Percentiles rank a stretch among this genome's conserved stretches.
Conservation (phyloP, 1,139 yeast genomes). For the Kodamaea arcana region DNA sequence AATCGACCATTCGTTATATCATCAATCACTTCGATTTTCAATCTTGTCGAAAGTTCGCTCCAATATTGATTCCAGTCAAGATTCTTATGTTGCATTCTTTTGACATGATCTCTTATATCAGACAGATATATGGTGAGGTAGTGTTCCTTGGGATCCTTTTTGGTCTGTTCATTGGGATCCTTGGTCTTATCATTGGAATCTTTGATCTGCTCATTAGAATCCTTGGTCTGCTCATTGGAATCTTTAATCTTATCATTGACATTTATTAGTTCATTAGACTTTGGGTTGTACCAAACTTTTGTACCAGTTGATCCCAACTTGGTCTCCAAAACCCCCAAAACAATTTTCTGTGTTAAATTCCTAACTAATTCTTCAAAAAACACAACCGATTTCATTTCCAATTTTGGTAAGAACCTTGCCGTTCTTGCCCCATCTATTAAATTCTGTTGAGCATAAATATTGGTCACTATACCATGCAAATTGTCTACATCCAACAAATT, state of each 20-base stretch:
- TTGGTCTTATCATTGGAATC: conserved; percentile 1
- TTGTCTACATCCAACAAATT: conserved; percentile 6
- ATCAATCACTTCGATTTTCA: conserved; percentile 9
- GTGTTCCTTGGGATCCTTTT: neutral
- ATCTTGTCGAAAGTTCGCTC: conserved; percentile 7
- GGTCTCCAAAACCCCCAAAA: conserved; percentile 7
- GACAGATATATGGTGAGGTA: neutral
- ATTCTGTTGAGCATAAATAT: conserved; percentile 7
- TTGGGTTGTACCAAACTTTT: too few species aligned
- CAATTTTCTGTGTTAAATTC: conserved; percentile 6
- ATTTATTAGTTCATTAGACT: too few species aligned
- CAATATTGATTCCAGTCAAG: conserved; percentile 12
- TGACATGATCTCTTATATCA: neutral
- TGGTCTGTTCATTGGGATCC: conserved; percentile 4
- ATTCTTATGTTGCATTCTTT: conserved; percentile 5
- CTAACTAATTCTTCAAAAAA: conserved; percentile 10
- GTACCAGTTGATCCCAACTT: conserved; percentile 1
- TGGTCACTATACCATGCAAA: conserved; percentile 4
- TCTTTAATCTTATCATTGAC: conserved; percentile 2
- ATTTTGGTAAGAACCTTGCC: conserved; percentile 5
- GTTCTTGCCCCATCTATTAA: neutral
- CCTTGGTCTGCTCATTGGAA: conserved; percentile 4
- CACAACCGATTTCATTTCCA: conserved; percentile 7
- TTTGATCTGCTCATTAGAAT: neutral
- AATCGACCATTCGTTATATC: conserved; percentile 10